A percentile compares a stretch with the other conserved stretches of the same genome.
These are phyloP conservation scores for Colletotrichum agaves DNA, from an alignment of 2,329 filamentous ascomycete genomes.

Conservation along the genomic window DNA sequence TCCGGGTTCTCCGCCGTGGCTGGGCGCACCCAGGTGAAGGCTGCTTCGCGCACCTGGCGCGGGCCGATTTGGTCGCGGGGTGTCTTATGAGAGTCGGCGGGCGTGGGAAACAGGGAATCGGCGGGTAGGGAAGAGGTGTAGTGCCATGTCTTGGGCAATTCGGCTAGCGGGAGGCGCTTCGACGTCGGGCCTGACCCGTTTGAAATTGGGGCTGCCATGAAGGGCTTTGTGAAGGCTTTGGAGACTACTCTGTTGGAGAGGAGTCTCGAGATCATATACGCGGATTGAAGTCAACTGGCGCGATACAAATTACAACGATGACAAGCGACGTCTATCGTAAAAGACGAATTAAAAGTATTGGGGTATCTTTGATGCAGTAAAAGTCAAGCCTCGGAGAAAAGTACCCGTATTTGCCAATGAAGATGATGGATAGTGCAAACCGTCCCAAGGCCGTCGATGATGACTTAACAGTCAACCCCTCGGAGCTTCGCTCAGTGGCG, in stretches of 20 bases:
- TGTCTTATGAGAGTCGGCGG: constrained; percentile 82
- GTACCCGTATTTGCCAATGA: constrained; percentile 30
- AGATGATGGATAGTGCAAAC: constrained; percentile 11
- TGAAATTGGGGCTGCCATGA: constrained; percentile 49
- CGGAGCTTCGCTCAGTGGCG: constrained; percentile 17
- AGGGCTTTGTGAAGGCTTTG: constrained; percentile 40
- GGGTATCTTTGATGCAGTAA: constrained; percentile 22
- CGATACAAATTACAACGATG: not conserved
- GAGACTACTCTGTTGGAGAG: constrained; percentile 45
- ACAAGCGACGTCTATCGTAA: not conserved
- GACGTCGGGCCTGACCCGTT: constrained; percentile 41
- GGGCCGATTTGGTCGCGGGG: constrained; percentile 81
- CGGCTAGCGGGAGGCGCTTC: constrained; percentile 55
- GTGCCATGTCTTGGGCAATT: constrained; percentile 73
- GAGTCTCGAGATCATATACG: constrained; percentile 48
- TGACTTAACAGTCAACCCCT: not conserved
- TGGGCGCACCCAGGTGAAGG: constrained; percentile 92
- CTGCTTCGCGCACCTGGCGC: constrained; percentile 83
- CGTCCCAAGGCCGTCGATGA: constrained; percentile 3
- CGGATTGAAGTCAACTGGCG: constrained; percentile 12
- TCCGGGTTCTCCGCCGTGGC: constrained; percentile 78
- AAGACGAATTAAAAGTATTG: not conserved
- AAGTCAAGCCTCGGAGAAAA: not conserved
- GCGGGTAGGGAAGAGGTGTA: constrained; percentile 77
- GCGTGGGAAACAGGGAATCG: constrained; percentile 83